phyloP scores from a whole-genome alignment of 176 grass and related monocot genomes.

The Oryza longistaminata region DNA sequence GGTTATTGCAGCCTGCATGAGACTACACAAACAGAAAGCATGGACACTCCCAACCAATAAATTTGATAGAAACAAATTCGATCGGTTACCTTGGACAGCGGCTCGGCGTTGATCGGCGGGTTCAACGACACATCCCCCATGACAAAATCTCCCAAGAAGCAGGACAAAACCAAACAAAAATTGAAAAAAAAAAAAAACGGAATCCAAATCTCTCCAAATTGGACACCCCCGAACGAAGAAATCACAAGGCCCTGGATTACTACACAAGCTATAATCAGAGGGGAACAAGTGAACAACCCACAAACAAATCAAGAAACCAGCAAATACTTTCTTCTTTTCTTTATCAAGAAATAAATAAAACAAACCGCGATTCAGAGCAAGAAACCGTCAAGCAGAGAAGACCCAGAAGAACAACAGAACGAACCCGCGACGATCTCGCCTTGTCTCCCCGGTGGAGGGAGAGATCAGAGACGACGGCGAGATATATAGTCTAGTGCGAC shows the following conservation, averaged over 20 bases:
- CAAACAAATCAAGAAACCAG: not conserved
- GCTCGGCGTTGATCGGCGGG: constrained; percentile 29
- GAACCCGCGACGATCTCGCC: not conserved
- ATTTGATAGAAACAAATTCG: not conserved
- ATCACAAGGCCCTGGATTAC: too few species aligned
- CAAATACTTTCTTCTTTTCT: not conserved
- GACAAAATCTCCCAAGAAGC: constrained; percentile 19
- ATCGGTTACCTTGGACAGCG: constrained; percentile 28
- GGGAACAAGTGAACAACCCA: not conserved
- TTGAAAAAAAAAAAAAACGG: not conserved
- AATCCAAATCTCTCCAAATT: constrained; percentile 11
- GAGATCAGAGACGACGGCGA: not conserved
- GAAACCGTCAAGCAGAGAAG: not conserved
- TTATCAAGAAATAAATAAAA: not conserved
- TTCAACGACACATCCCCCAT: constrained; percentile 50
- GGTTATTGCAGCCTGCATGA: too few species aligned
- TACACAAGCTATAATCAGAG: not conserved
- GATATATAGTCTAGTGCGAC: not conserved
- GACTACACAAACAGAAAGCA: too few species aligned
- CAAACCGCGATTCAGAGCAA: not conserved
- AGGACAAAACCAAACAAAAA: not conserved
- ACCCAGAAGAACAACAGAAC: not conserved
- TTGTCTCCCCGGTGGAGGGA: not conserved
- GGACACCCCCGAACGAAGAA: not conserved
- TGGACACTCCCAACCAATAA: not conserved